Conservation (phyloP, 208 protist species). For the Leishmania guyanensis region DNA sequence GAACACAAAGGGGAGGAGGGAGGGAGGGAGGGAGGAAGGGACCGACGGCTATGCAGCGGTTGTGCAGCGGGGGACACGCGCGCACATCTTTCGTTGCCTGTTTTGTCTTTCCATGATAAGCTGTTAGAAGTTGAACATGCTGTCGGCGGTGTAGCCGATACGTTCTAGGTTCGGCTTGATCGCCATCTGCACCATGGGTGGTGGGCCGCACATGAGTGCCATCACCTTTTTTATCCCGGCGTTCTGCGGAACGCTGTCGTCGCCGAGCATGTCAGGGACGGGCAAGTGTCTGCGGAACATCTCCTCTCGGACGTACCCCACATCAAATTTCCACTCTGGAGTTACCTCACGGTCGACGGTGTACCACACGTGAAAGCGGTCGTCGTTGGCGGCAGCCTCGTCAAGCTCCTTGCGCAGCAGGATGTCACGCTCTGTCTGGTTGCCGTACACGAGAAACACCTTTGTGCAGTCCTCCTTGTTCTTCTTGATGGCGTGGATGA, state of each 20-base stretch:
- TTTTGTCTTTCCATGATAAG: neutral
- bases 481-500: constrained; percentile 87
- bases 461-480: constrained; percentile 73
- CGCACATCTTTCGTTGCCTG: neutral
- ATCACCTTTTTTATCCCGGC: constrained; percentile 37
- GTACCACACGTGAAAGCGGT: constrained; percentile 77
- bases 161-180: constrained; percentile 83
- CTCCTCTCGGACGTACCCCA: constrained; percentile 67
- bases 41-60: neutral
- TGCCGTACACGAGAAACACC: constrained; percentile 87
- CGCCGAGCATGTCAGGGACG: constrained; percentile 30
- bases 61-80: neutral
- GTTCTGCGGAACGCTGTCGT: constrained; percentile 39
- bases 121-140: constrained; percentile 77
- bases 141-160: constrained; percentile 65
- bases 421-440: constrained; percentile 92
- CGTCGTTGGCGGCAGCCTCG: constrained; percentile 42
- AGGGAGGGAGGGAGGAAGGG: constrained; percentile 8
- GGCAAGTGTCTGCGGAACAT: constrained; percentile 81
- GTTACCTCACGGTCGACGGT: constrained; percentile 58
- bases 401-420: constrained; percentile 90
- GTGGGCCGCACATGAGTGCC: constrained; percentile 88
- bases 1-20: neutral
- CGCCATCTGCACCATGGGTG: constrained; percentile 84
- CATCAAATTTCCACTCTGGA: constrained; percentile 68